A percentile compares a stretch with the other conserved stretches of the same genome.
These are phyloP conservation scores for Plasmodium vivax DNA, from an alignment of 169 alveolate genomes.

Conservation along the genomic window DNA sequence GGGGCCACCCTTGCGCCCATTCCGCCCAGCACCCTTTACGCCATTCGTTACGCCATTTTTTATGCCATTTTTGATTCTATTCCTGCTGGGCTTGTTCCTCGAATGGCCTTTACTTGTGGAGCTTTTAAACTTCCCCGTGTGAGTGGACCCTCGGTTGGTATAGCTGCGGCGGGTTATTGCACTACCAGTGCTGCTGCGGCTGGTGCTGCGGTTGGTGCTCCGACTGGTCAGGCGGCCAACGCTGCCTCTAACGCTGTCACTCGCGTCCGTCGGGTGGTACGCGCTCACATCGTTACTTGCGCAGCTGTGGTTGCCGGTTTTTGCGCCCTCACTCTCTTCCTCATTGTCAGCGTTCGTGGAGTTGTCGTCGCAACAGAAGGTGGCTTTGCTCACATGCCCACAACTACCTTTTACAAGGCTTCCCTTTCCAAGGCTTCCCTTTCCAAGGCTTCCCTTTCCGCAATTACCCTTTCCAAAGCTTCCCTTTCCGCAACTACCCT, in stretches of 20 bases:
- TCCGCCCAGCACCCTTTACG: background rate
- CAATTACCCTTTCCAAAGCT: too few relatives aligned
- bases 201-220: background rate
- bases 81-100: background rate
- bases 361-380: background rate
- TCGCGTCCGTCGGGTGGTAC: background rate
- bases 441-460: too few relatives aligned
- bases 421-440: too few relatives aligned
- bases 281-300: background rate
- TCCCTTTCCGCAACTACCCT: too few relatives aligned
- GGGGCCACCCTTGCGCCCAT: background rate
- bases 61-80: too few relatives aligned
- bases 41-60: background rate
- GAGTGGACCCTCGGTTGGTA: background rate
- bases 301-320: background rate
- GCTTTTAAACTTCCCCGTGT: background rate
- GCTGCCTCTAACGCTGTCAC: background rate
- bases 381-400: background rate
- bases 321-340: background rate
- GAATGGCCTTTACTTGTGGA: background rate
- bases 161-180: background rate
- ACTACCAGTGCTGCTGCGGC: background rate
- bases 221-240: too few relatives aligned
- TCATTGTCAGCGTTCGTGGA: conserved; percentile 9
- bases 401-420: background rate